Evolutionary conservation across 108 stramenopile species (phyloP), one percentile per base, ranked within the genome.

Genomic region (Stephanodiscus minutulus): DNA sequence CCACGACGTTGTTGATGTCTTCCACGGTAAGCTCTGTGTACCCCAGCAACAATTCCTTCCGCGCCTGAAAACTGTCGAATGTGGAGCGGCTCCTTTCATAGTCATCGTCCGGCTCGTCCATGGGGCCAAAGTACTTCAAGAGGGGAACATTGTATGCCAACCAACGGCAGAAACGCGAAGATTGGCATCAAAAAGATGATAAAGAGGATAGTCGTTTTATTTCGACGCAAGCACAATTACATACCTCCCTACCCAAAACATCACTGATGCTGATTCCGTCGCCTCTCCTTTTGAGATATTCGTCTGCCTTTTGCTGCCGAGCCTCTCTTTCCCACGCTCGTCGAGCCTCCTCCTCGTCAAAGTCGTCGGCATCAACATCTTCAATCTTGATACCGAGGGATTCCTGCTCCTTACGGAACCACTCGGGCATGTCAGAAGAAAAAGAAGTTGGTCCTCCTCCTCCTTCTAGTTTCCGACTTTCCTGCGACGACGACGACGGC

Each of bases 1-100:
- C 88, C 18, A 90, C 84, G 43, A 88, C 70, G 49, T 64, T 78
- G 67, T 88, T 87, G 46, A 93, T 33, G 29, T 88, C 86, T 22
- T 76, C 73, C 1, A 81, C 66, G 43, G 82, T 83, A 2, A 93
- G 79, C 62, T 85, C 82, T 29, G 68, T 83, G 78, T 87, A 89
- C 50, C 84, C 79, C 50, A 93, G 72, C 22, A 93, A 60, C 49
- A 80, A 76, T 13, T 73, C 70, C 46, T 89, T 93, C 33, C 91
- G 75, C 3, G 73, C 77, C 55, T 86, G 61, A 66, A 81, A 93
- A 49, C 74, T 85, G 5, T 73, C 70, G n/a, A 67, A 67, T 27
- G 74, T 71, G 56, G 74, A 80, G 1, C 33, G 70, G 33, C 31
- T 72, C 50, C 68, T 73, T 36, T 88, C 82, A 54, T 86, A 87